These are phyloP conservation scores for Wallemia ichthyophaga DNA, from an alignment of 1,284 basidiomycete species.

Conservation along the genomic window DNA sequence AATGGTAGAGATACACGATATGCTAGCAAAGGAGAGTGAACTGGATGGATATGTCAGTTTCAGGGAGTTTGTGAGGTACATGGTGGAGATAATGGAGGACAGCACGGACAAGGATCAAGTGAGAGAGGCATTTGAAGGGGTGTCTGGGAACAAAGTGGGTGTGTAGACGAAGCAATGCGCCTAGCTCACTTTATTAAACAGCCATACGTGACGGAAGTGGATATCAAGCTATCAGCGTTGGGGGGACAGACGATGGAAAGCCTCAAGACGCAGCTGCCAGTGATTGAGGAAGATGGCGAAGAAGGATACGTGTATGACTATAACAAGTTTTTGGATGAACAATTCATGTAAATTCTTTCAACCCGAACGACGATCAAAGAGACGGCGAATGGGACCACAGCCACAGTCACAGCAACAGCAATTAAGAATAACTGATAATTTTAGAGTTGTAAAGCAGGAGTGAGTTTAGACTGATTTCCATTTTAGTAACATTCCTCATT, in stretches of 20 bases:
- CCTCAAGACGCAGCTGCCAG: background rate
- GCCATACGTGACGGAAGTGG: slow-evolving; percentile 79
- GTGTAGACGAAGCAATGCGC: background rate
- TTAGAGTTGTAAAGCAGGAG: background rate
- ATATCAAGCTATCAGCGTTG: slow-evolving; percentile 59
- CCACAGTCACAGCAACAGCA: background rate
- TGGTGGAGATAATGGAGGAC: slow-evolving; percentile 85
- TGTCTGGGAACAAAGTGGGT: slow-evolving; percentile 60
- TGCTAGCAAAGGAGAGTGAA: slow-evolving; percentile 56
- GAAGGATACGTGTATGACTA: slow-evolving; percentile 3
- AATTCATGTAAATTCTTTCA: background rate
- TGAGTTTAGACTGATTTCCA: background rate
- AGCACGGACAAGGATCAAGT: slow-evolving; percentile 77
- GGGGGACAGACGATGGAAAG: slow-evolving; percentile 3
- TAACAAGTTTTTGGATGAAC: slow-evolving; percentile 3
- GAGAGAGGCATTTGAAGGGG: slow-evolving; percentile 69
- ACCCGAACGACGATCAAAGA: background rate
- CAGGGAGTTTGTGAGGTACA: slow-evolving; percentile 75
- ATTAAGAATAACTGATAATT: background rate
- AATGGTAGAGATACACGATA: slow-evolving; percentile 51
- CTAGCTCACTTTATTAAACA: slow-evolving; percentile 13
- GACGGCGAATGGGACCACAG: no score
- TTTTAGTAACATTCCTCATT: background rate
- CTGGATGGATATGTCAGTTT: slow-evolving; percentile 34
- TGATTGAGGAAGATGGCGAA: background rate